Evolutionary conservation across 148 eudicot genomes (phyloP).

Genomic region (Silene conica): DNA sequence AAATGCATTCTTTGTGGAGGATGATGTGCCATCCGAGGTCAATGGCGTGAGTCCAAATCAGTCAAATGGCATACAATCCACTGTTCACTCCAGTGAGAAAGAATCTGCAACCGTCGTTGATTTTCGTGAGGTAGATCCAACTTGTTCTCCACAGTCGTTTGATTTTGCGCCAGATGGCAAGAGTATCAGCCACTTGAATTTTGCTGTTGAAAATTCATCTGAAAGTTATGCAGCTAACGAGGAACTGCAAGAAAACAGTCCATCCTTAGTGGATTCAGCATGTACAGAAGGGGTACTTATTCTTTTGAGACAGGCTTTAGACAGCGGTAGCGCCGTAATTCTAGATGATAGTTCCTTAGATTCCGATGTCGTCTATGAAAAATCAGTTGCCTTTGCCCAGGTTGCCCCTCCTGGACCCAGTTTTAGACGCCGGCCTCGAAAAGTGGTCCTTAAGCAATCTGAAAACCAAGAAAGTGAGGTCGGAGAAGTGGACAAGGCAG

Average conservation of each 20-base stretch:
- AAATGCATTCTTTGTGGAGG: constrained; percentile 3
- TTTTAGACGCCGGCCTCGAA: constrained; percentile 37
- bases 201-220: constrained; percentile 7
- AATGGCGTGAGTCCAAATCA: constrained; percentile 13
- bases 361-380: constrained; percentile 59
- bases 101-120: background rate
- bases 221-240: constrained; percentile 8
- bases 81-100: constrained; percentile 6
- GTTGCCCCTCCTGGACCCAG: constrained; percentile 75
- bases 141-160: constrained; percentile 1
- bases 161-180: constrained; percentile 12
- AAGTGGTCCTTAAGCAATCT: constrained; percentile 20
- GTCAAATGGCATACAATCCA: constrained; percentile 10
- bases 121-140: constrained; percentile 14
- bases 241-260: constrained; percentile 11
- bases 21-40: constrained; percentile 24
- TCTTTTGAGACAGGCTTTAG: constrained; percentile 68
- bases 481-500: constrained; percentile 27
- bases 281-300: constrained; percentile 41
- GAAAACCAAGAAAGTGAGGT: constrained; percentile 35
- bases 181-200: constrained; percentile 6
- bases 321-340: constrained; percentile 60
- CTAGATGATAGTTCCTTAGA: constrained; percentile 49
- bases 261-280: constrained; percentile 16
- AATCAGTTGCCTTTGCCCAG: constrained; percentile 58